Base-by-base conservation (phyloP, 2,329 filamentous ascomycete species). In the Malbranchea cinnamomea region DNA sequence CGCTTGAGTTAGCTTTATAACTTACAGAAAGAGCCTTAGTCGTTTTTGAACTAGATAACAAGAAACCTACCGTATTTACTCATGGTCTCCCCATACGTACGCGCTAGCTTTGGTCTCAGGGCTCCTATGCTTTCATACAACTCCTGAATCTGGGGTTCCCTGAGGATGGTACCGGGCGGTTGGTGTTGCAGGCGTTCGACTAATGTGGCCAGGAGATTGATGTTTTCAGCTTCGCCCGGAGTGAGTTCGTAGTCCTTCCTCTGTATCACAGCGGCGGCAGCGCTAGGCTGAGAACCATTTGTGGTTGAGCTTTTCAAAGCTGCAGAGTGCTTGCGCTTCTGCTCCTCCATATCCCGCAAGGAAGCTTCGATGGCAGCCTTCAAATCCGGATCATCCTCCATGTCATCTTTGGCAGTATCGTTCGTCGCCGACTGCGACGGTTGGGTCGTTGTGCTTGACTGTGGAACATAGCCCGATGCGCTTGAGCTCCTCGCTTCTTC, bases 11-110 rank as follows among this genome's bases (percentile, higher is more conserved):
- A 54, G 43, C 21, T 28, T 10, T 21, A 17, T 2, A 5, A 31
- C 30, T 23, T 8, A 17, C 11, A 20, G 9, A 24, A 22, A 3
- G 12, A 28, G 8, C 2, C n/a, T n/a, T n/a, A n/a, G n/a, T n/a
- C n/a, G n/a, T n/a, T n/a, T n/a, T n/a, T n/a, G n/a, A n/a, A n/a
- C n/a, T n/a, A n/a, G n/a, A 11, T 15, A 9, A n/a, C 4, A 22
- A 27, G 6, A 7, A 16, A 57, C 72, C 50, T 61, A 82, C 82
- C 85, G 54, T 95, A 89, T 56, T 98, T 98, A 69, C 89, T 95
- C 89, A 98, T 95, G 0, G 89, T 94, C 60, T 98, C 89, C 32
- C 89, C 89, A 49, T 95, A 94, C 0, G 87, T 94, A 34, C 89
- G 72, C 4, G 89, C 89, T 32, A 98, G 65, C 54, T 98, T 98